These are phyloP conservation scores for Sporisorium reilianum DNA, from an alignment of 1,284 basidiomycete species.

Conservation along the genomic window DNA sequence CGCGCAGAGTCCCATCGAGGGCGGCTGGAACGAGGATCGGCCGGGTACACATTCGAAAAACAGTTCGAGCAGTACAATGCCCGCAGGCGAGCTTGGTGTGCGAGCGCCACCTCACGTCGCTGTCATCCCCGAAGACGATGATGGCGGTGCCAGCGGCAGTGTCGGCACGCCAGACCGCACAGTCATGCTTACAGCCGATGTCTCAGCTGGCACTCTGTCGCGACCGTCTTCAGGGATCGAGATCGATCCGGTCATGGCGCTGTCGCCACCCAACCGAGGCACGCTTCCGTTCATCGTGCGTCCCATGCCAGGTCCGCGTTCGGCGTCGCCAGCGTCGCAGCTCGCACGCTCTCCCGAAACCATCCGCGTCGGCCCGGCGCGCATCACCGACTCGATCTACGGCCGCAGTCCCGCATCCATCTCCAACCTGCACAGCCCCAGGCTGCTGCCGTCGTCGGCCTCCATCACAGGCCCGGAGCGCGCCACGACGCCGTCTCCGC, in stretches of 20 bases:
- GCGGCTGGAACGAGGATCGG: conserved; percentile 8
- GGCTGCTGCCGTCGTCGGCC: conserved; percentile 22
- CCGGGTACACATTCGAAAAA: conserved; percentile 33
- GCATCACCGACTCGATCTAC: conserved; percentile 40
- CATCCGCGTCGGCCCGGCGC: conserved; percentile 31
- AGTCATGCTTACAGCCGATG: background rate
- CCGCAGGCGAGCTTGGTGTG: conserved; percentile 13
- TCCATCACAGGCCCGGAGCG: conserved; percentile 18
- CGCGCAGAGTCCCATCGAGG: conserved; percentile 27
- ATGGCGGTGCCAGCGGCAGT: conserved; percentile 8
- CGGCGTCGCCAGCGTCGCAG: conserved; percentile 41
- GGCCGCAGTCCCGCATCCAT: conserved; percentile 40
- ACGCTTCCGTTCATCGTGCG: conserved; percentile 13
- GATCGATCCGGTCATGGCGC: conserved; percentile 10
- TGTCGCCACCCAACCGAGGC: conserved; percentile 21
- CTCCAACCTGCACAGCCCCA: conserved; percentile 36
- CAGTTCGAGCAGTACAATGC: conserved; percentile 33
- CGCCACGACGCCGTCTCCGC: conserved; percentile 23
- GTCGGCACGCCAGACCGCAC: conserved; percentile 8
- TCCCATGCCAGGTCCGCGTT: conserved; percentile 19
- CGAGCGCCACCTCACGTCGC: conserved; percentile 30
- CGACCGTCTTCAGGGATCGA: conserved; percentile 3
- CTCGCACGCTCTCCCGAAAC: conserved; percentile 45
- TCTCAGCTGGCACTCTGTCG: background rate
- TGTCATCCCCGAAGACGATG: conserved; percentile 43